phyloP scores from a whole-genome alignment of 73 alveolate genomes.

The Stentor coeruleus region DNA sequence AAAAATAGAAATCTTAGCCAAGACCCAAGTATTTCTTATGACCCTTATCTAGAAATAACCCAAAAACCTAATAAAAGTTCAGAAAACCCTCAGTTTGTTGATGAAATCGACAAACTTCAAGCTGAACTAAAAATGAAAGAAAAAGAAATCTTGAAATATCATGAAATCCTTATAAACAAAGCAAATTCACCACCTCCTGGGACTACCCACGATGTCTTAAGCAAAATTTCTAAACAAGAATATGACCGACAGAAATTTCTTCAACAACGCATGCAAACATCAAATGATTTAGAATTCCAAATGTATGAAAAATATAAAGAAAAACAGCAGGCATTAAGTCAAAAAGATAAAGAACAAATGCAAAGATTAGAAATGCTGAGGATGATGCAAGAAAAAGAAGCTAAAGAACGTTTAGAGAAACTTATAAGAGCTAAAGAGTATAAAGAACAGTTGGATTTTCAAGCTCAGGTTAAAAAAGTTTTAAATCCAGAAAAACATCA shows the following conservation, averaged over 20 bases:
- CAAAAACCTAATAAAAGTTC: no score
- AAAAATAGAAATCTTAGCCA: no score
- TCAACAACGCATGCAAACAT: background rate
- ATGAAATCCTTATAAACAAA: background rate
- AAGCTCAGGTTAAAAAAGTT: background rate
- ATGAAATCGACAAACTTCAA: background rate
- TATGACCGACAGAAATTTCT: background rate
- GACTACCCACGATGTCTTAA: background rate
- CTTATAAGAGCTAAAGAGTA: background rate
- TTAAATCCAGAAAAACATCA: background rate
- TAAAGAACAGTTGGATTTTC: constrained; percentile 1
- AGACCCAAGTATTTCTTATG: no score
- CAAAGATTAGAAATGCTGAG: background rate
- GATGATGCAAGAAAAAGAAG: background rate
- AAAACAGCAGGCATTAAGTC: background rate
- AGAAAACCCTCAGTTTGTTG: no score
- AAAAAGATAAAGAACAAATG: background rate
- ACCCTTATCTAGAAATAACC: no score
- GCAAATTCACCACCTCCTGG: background rate
- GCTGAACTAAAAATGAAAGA: background rate
- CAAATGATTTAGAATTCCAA: background rate
- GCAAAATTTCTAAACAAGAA: background rate
- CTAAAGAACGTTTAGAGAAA: background rate
- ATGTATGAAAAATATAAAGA: background rate
- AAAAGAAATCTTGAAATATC: background rate